Base-by-base conservation (phyloP, 345 rosid genomes). In the Linum usitatissimum region DNA sequence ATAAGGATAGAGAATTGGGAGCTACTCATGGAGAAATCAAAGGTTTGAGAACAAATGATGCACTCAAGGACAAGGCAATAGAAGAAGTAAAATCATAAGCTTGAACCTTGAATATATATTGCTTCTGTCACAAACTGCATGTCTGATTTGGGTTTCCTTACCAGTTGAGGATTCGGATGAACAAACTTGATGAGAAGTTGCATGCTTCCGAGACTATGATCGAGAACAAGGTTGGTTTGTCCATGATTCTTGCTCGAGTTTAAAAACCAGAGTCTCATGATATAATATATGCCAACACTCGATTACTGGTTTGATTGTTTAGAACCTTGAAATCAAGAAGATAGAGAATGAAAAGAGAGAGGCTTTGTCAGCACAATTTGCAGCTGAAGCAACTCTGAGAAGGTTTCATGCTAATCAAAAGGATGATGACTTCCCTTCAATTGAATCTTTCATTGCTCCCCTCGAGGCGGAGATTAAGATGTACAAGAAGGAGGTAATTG, bases 331-430 rank as follows among this genome's bases (percentile, higher is more conserved):
- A 73, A 77, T 84, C 70, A 93, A 76, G 81, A 87, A 78, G 63
- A 75, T 90, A 8, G 42, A 21, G 53, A 73, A 68, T 18, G 94
- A 84, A 72, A 87, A 83, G 77, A 90, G 78, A 80, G 92, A 90
- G 57, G 97, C 97, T 55, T 19, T 87, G 49, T 86, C 94, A 14
- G 97, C 90, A n/a, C 99, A 84, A 34, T 87, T 80, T 51, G 96
- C 95, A 18, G 96, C 95, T 14, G 99, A 90, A 78, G 90, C 81
- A 56, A 78, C 94, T 62, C 86, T 90, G 3, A 75, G 94, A 68
- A 84, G 96, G 78, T 81, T 90, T 40, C 84, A 86, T 45, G 79
- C 77, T 36, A 76, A 74, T 65, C 85, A 80, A 36, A 87, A 78
- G 73, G 99, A 93, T 13, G 83, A 86, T 60, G 88, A 83, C 15